phyloP scores from a whole-genome alignment of 225 moss, liverwort and hornwort genomes.

The Takakia lepidozioides region DNA sequence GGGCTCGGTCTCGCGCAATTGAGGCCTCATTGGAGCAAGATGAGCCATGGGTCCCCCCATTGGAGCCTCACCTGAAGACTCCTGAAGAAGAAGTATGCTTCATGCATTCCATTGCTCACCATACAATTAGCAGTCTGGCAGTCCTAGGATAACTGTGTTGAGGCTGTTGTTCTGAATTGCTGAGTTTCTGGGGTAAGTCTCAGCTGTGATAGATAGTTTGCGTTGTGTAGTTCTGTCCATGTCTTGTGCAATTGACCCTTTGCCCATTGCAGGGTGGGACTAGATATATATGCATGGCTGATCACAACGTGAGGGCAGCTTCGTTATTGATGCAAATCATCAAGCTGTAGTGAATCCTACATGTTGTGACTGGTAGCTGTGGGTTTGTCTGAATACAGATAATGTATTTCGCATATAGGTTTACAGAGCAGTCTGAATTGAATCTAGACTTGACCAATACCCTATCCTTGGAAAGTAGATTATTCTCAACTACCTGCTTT shows the following conservation, averaged over 20 bases:
- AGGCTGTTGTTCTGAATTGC: too few species aligned
- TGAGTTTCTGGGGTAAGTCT: too few species aligned
- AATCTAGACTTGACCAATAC: not conserved
- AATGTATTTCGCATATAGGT: not conserved
- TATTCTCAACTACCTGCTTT: too few species aligned
- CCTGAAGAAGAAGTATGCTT: conserved; percentile 40
- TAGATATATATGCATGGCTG: too few species aligned
- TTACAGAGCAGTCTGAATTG: not conserved
- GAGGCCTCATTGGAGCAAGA: conserved; percentile 51
- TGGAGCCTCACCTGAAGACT: conserved; percentile 30
- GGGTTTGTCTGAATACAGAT: not conserved
- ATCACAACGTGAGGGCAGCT: too few species aligned
- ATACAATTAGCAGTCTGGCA: too few species aligned
- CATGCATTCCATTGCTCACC: too few species aligned
- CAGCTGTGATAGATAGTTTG: not conserved
- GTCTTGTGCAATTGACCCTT: not conserved
- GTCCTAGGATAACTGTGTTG: too few species aligned
- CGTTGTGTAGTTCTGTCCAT: not conserved
- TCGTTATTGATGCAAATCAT: not conserved
- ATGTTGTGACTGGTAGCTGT: not conserved
- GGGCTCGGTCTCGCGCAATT: conserved; percentile 49
- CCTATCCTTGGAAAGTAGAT: too few species aligned
- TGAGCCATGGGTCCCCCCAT: conserved; percentile 43
- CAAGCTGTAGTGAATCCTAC: not conserved
- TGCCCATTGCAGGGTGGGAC: too few species aligned